Conservation (phyloP, 2,329 filamentous ascomycete species). For the Clonostachys rosea region DNA sequence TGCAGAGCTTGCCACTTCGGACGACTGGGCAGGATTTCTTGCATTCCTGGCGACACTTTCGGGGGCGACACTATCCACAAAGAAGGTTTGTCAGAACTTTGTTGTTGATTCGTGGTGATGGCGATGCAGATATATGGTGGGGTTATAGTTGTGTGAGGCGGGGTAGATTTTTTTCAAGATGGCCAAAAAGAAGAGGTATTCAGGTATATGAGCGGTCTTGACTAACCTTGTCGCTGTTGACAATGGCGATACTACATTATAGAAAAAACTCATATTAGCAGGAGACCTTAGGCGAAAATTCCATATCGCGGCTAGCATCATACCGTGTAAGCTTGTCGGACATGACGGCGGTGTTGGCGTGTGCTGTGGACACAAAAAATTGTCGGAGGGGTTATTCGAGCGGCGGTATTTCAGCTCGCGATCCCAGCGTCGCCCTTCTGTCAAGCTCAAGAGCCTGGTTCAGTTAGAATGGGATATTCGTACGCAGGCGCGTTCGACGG, state of each 20-base stretch:
- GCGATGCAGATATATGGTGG: conserved; percentile 6
- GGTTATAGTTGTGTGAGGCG: not conserved
- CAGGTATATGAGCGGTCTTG: conserved; percentile 5
- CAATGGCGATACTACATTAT: conserved; percentile 82
- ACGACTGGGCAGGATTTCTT: conserved; percentile 98
- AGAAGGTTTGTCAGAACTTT: conserved; percentile 13
- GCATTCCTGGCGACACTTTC: conserved; percentile 97
- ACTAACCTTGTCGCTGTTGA: conserved; percentile 93
- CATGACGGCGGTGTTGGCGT: conserved; percentile 50
- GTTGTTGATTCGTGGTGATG: not conserved
- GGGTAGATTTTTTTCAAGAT: conserved; percentile 6
- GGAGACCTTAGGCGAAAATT: not conserved
- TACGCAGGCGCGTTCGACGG: not conserved
- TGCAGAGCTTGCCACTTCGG: conserved; percentile 93
- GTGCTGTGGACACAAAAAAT: no score
- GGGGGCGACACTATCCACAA: conserved; percentile 27
- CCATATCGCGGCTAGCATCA: conserved; percentile 16
- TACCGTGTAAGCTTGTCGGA: conserved; percentile 94
- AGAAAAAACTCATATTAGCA: conserved; percentile 14
- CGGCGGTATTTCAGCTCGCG: conserved; percentile 4
- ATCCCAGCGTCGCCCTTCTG: not conserved
- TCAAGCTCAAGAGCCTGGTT: conserved; percentile 1
- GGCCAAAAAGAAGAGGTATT: conserved; percentile 13
- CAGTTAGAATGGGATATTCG: not conserved
- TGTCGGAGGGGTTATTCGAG: conserved; percentile 6